Percentiles rank a stretch among this genome's conserved stretches.
phyloP scores from a whole-genome alignment of 164 flowering plant genomes.

The Euptelea pleiosperma region DNA sequence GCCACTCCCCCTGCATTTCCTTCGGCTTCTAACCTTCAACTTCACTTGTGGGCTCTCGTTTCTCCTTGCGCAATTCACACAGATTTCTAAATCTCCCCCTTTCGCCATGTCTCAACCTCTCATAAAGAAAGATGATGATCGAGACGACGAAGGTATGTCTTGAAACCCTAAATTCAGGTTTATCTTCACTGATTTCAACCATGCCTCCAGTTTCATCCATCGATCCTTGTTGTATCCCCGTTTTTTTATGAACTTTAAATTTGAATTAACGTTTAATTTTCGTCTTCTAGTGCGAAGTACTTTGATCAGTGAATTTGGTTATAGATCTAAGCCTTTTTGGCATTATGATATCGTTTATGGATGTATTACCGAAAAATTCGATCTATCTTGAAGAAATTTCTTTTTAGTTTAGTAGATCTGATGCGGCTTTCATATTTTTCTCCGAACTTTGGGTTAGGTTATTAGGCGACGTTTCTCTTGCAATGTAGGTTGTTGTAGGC shows the following conservation, averaged over 20 bases:
- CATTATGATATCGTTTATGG: neutral
- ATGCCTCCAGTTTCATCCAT: neutral
- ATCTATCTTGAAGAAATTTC: neutral
- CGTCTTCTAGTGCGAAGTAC: neutral
- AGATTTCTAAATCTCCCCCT: no score
- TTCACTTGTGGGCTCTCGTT: no score
- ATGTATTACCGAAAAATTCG: neutral
- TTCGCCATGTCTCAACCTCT: conserved; percentile 73
- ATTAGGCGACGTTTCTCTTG: no score
- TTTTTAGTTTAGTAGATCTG: neutral
- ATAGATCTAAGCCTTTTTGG: conserved; percentile 11
- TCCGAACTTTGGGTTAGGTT: no score
- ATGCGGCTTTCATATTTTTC: no score
- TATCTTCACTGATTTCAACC: neutral
- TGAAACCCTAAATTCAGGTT: neutral
- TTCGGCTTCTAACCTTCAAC: no score
- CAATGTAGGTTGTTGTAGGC: neutral
- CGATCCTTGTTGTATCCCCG: neutral
- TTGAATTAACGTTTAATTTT: neutral
- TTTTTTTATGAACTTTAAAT: neutral
- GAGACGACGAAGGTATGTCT: conserved; percentile 74
- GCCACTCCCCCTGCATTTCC: no score
- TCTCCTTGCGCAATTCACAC: no score
- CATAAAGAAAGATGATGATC: conserved; percentile 86
- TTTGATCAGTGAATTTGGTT: conserved; percentile 6